Conservation (phyloP, 345 rosid species). For the Aurinia saxatilis region DNA sequence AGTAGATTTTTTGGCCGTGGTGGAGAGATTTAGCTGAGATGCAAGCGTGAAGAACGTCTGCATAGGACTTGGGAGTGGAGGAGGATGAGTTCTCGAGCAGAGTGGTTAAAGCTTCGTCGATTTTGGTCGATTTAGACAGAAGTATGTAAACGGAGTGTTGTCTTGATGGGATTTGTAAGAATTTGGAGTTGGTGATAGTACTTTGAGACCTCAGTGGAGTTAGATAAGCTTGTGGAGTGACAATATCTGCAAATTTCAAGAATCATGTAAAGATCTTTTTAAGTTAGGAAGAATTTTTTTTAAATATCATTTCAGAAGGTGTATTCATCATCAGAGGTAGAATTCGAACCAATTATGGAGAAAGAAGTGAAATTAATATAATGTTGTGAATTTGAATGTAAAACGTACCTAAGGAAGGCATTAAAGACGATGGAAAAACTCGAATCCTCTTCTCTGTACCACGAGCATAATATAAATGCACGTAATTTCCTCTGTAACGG, state of each 20-base stretch:
- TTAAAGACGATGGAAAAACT: not conserved
- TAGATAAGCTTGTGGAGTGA: not conserved
- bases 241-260: constrained; percentile 4
- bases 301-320: no score
- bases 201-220: not conserved
- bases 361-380: no score
- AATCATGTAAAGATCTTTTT: no score
- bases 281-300: no score
- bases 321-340: no score
- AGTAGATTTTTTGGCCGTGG: constrained; percentile 30
- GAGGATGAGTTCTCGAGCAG: constrained; percentile 10
- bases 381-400: not conserved
- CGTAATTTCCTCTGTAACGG: no score
- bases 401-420: constrained; percentile 16
- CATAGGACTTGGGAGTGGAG: constrained; percentile 28
- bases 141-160: not conserved
- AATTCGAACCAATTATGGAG: no score
- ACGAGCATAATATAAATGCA: no score
- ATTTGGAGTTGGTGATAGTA: not conserved
- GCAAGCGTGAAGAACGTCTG: constrained; percentile 33
- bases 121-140: constrained; percentile 3
- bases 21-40: constrained; percentile 38
- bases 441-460: not conserved
- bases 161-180: not conserved
- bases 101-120: constrained; percentile 14